These are phyloP conservation scores for Solanum ahanhuiri DNA, from an alignment of 257 asterid species.

Conservation along the genomic window DNA sequence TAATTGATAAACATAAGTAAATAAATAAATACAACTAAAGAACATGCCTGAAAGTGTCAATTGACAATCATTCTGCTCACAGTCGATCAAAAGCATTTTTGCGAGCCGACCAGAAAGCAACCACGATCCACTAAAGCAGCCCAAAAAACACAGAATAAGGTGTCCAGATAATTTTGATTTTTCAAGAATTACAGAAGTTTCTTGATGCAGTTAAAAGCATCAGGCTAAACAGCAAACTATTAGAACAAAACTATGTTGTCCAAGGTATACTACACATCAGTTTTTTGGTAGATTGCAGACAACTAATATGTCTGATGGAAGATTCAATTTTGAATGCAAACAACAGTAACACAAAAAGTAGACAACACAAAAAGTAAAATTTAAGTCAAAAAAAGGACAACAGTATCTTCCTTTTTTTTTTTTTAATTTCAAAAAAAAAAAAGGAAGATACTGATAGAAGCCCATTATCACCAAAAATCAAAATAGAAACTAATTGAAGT, in stretches of 20 bases:
- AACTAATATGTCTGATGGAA: neutral
- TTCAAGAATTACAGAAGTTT: neutral
- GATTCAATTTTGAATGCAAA: neutral
- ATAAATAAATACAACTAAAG: neutral
- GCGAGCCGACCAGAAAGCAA: conserved; percentile 90
- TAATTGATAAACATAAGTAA: neutral
- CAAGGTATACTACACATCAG: neutral
- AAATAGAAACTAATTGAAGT: neutral
- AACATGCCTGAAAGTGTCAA: conserved; percentile 83
- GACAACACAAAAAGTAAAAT: neutral
- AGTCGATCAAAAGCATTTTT: conserved; percentile 85
- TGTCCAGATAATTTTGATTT: neutral
- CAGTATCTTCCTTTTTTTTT: too few species aligned
- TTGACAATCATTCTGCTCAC: conserved; percentile 82
- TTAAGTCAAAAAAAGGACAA: neutral
- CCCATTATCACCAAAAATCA: neutral
- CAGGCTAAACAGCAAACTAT: neutral
- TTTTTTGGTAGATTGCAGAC: neutral
- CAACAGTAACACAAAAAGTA: neutral
- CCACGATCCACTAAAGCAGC: conserved; percentile 61
- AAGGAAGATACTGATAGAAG: neutral
- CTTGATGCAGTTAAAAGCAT: neutral
- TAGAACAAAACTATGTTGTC: neutral
- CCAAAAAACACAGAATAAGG: neutral
- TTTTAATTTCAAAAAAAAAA: neutral